Percentiles rank a stretch among this genome's conserved stretches.
These are phyloP conservation scores for Bipolaris cookei DNA, from an alignment of 2,329 filamentous ascomycete species.

Conservation along the genomic window DNA sequence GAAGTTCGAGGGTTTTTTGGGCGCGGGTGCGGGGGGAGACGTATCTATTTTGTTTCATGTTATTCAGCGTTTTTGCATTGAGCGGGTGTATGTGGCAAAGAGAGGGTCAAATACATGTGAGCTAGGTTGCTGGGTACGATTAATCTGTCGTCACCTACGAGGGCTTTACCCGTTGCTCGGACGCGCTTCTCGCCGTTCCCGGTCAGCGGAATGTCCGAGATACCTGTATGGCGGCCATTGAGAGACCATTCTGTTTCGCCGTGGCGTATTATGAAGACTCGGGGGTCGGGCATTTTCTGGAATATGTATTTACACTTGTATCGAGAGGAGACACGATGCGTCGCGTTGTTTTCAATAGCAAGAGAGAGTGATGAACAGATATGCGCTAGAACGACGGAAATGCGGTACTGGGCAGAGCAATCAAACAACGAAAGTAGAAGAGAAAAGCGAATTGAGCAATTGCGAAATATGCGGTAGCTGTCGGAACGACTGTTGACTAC, in stretches of 20 bases:
- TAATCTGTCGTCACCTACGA: slow-evolving; percentile 82
- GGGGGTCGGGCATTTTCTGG: slow-evolving; percentile 51
- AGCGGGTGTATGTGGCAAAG: neutral
- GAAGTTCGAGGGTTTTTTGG: slow-evolving; percentile 86
- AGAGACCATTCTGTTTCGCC: slow-evolving; percentile 97
- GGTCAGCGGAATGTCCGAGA: slow-evolving; percentile 85
- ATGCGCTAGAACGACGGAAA: neutral
- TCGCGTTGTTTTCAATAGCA: neutral
- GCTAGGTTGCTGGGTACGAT: slow-evolving; percentile 82
- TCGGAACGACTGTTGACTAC: slow-evolving; percentile 7
- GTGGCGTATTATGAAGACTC: slow-evolving; percentile 70
- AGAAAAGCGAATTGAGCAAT: neutral
- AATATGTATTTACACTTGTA: neutral
- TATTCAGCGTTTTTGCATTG: neutral
- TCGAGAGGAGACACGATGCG: neutral
- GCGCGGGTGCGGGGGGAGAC: slow-evolving; percentile 86
- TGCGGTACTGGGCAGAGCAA: neutral
- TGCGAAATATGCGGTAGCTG: slow-evolving; percentile 7
- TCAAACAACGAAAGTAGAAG: neutral
- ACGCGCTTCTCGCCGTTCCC: slow-evolving; percentile 67
- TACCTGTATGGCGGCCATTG: slow-evolving; percentile 77
- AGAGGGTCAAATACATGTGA: slow-evolving; percentile 68
- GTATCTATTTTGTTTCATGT: slow-evolving; percentile 58
- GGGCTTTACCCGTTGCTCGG: slow-evolving; percentile 74
- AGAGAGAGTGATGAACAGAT: neutral